phyloP scores from a whole-genome alignment of 2,329 filamentous ascomycete genomes.

The Tolypocladium ovalisporum region DNA sequence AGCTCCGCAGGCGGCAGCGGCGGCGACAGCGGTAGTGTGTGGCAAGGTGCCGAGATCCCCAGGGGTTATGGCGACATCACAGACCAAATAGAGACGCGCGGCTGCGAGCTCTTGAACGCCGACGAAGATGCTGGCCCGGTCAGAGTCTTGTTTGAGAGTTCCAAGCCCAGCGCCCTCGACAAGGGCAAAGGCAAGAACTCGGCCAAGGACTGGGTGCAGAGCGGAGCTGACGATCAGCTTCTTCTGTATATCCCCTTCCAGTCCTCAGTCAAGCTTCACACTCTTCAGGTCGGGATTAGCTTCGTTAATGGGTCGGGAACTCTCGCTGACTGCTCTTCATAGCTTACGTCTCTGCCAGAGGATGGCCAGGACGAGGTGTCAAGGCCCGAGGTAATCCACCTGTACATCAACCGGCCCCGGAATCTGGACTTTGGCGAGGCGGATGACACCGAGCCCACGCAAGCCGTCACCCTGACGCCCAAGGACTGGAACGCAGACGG shows the following conservation, averaged over 20 bases:
- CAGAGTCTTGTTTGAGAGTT: constrained; percentile 58
- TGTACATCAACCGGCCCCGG: constrained; percentile 82
- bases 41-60: constrained; percentile 66
- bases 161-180: constrained; percentile 53
- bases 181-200: constrained; percentile 45
- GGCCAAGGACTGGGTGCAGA: constrained; percentile 78
- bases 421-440: constrained; percentile 94
- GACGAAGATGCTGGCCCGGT: constrained; percentile 67
- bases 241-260: constrained; percentile 90
- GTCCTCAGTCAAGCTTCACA: constrained; percentile 79
- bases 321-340: constrained; percentile 19
- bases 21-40: constrained; percentile 35
- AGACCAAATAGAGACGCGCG: constrained; percentile 65
- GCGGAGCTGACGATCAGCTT: constrained; percentile 92
- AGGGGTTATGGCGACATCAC: constrained; percentile 79
- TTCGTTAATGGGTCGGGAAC: not conserved
- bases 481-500: constrained; percentile 75
- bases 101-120: constrained; percentile 79
- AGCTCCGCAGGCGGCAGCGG: constrained; percentile 27
- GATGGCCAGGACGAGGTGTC: constrained; percentile 63
- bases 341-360: constrained; percentile 74
- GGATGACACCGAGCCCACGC: constrained; percentile 72
- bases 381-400: constrained; percentile 70
- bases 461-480: constrained; percentile 62
- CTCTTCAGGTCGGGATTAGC: constrained; percentile 44